Conservation (phyloP, 2,329 filamentous ascomycete species). For the Aspergillus carbonarius region DNA sequence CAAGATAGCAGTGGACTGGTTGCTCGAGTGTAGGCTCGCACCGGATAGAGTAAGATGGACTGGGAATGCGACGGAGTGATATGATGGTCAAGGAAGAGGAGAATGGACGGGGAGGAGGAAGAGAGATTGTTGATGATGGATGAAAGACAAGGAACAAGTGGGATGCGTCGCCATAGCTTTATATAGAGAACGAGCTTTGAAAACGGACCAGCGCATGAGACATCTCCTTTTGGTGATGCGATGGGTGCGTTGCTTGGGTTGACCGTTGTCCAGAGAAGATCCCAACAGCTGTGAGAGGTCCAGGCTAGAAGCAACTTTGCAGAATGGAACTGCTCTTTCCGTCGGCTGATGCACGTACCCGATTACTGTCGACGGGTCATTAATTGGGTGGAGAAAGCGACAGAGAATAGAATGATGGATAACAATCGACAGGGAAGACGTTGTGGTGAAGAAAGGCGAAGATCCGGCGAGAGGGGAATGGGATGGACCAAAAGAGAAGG, state of each 20-base stretch:
- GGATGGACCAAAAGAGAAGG: not conserved
- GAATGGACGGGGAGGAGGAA: not conserved
- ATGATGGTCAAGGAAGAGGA: not conserved
- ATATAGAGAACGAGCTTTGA: conserved; percentile 23
- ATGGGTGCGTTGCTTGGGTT: conserved; percentile 15
- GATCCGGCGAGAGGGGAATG: not conserved
- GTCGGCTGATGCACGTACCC: conserved; percentile 21
- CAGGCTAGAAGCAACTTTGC: conserved; percentile 17
- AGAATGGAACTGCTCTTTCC: conserved; percentile 17
- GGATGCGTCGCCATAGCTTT: conserved; percentile 20
- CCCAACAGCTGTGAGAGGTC: conserved; percentile 17
- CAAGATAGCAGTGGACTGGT: not conserved
- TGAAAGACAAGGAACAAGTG: not conserved
- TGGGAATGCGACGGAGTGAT: not conserved
- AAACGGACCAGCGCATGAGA: conserved; percentile 11
- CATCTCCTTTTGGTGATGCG: conserved; percentile 11
- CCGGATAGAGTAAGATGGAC: not conserved
- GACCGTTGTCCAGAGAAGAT: conserved; percentile 12
- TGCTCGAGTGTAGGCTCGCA: not conserved
- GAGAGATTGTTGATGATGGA: conserved; percentile 9
- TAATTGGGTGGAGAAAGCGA: conserved; percentile 16
- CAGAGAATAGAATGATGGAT: conserved; percentile 7
- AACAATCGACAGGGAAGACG: conserved; percentile 8
- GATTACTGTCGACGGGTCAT: conserved; percentile 17
- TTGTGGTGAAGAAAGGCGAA: not conserved